Base-by-base conservation (phyloP, 371 early-diverging fungal species). In the Fennellomyces sp. region DNA sequence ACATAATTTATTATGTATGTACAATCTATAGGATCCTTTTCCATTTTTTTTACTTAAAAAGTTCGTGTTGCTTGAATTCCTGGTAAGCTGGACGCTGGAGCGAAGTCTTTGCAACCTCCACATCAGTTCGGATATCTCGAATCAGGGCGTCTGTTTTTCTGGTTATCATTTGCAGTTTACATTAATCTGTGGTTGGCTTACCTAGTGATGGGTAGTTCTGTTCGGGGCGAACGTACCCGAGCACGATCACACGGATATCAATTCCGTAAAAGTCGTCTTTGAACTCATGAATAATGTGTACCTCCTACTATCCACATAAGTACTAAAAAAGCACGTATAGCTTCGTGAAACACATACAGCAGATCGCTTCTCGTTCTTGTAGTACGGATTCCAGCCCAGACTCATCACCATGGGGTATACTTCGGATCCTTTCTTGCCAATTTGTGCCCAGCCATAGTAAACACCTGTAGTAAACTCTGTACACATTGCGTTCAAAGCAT, bases 321-420 rank as follows among this genome's bases (percentile, higher is more conserved):
- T 4, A 27, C 30, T 41, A 31, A 23, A 4, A 8, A 41, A 38
- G 61, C 10, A 29, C 4, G 25, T 17, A 41, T n/a, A n/a, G n/a
- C n/a, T n/a, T n/a, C n/a, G n/a, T n/a, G 11, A 8, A 15, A 30
- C 45, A 76, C 82, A 69, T 80, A 90, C 92, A 50, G 95, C 97
- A 23, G 96, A 94, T 45, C 91, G 84, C 78, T 95, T 93, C 68
- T 96, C 94, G 74, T 98, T 98, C 68, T 98, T 91, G 73, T 94
- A 99, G 70, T 86, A 97, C 25, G 98, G 98, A 72, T 99, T 99
- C 98, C 98, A 99, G 21, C 99, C 99, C 50, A 94, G 86, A 61
- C 95, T 94, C 96, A 97, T 96, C 29, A 97, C 97, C 97, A 98
- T 97, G 1, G 96, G 96, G 64, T 87, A 88, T 12, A 97, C 90